Conservation (phyloP, 495 filamentous ascomycete genomes). For the Cercophora newfieldiana region DNA sequence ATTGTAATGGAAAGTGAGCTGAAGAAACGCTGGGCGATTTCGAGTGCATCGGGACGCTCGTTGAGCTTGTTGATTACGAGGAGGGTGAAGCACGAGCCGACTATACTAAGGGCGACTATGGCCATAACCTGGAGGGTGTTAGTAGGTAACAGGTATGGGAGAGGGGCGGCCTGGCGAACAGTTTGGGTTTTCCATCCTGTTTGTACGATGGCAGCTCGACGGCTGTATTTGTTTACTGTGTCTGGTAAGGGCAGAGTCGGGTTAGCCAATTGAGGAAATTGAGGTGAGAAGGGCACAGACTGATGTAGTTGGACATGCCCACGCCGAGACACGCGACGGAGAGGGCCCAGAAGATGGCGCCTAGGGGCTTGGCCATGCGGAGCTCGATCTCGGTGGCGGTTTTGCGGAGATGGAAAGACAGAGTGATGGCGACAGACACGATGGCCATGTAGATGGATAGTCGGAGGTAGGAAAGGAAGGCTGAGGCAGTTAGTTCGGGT, state of each 20-base stretch:
- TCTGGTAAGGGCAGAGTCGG: constrained; percentile 27
- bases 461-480: constrained; percentile 92
- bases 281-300: constrained; percentile 30
- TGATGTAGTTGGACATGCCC: constrained; percentile 84
- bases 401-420: constrained; percentile 87
- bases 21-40: background rate
- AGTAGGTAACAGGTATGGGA: background rate
- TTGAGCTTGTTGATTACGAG: constrained; percentile 43
- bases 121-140: constrained; percentile 54
- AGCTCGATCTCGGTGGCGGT: constrained; percentile 69
- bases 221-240: constrained; percentile 81
- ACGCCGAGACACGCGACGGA: constrained; percentile 71
- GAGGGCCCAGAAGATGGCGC: constrained; percentile 83
- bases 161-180: constrained; percentile 35
- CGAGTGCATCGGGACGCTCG: constrained; percentile 18
- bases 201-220: constrained; percentile 80
- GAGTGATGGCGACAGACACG: constrained; percentile 82
- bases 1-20: background rate
- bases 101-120: constrained; percentile 73
- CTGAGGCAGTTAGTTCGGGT: constrained; percentile 23
- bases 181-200: constrained; percentile 90
- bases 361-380: constrained; percentile 77
- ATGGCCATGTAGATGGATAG: constrained; percentile 89
- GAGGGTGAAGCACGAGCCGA: constrained; percentile 69
- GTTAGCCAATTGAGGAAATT: background rate